Evolutionary conservation across 2,329 filamentous ascomycete species (phyloP).

Genomic region (Fusarium bulbicola): DNA sequence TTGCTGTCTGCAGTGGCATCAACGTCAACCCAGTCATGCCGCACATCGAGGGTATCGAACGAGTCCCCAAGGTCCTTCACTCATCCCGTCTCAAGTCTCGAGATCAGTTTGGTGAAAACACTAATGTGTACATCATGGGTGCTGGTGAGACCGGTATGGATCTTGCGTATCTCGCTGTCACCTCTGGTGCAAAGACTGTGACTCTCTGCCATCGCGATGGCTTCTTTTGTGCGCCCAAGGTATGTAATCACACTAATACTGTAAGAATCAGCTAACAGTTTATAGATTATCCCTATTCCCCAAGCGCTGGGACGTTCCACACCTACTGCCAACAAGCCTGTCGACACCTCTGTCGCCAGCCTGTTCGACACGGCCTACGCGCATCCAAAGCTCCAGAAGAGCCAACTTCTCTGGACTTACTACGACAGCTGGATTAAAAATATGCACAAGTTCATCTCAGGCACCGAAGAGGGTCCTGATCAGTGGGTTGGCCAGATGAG

Average conservation of each 20-base stretch:
- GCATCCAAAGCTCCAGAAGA: constrained; percentile 56
- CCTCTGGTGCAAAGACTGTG: constrained; percentile 52
- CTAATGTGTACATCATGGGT: constrained; percentile 54
- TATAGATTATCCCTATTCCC: constrained; percentile 43
- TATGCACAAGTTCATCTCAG: constrained; percentile 55
- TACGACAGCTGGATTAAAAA: constrained; percentile 57
- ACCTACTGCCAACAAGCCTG: constrained; percentile 51
- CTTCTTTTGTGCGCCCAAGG: constrained; percentile 57
- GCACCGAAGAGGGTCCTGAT: constrained; percentile 56
- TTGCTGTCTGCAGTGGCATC: constrained; percentile 57
- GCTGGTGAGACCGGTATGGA: constrained; percentile 59
- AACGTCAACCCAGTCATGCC: constrained; percentile 54
- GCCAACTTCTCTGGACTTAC: constrained; percentile 54
- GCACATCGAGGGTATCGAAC: constrained; percentile 50
- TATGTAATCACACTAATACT: not conserved
- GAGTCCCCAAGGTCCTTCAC: constrained; percentile 50
- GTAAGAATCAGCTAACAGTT: not conserved
- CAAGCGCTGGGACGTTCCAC: constrained; percentile 4
- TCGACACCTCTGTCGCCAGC: constrained; percentile 57
- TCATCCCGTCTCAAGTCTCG: constrained; percentile 55
- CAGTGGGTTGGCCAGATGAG: constrained; percentile 59
- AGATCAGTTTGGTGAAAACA: constrained; percentile 52
- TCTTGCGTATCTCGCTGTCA: constrained; percentile 55
- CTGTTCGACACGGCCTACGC: constrained; percentile 62
- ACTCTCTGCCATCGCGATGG: constrained; percentile 57